Conservation (phyloP, 2,329 filamentous ascomycete genomes). For the Neonectria hederae region DNA sequence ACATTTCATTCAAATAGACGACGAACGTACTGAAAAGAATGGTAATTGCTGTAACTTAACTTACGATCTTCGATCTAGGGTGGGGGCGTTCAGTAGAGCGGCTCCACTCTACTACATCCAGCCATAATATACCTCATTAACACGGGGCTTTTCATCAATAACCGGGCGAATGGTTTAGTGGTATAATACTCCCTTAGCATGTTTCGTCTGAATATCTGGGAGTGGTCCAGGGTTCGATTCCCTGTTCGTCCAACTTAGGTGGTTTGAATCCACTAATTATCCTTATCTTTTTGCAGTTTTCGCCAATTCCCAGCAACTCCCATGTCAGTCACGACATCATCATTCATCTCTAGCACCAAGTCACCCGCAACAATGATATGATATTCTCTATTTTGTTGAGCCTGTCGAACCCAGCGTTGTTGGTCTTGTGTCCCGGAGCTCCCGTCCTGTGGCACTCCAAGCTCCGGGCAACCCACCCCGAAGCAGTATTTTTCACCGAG, state of each 20-base stretch:
- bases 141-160: background rate
- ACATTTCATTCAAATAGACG: background rate
- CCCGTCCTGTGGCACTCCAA: background rate
- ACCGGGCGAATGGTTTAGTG: slow-evolving; percentile 43
- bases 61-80: background rate
- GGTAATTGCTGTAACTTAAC: background rate
- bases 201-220: slow-evolving; percentile 38
- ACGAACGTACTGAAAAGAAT: background rate
- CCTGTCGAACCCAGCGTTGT: too few relatives aligned
- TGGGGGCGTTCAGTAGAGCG: background rate
- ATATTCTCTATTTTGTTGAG: background rate
- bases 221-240: slow-evolving; percentile 45
- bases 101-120: background rate
- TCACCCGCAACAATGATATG: background rate
- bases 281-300: slow-evolving; percentile 12
- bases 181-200: slow-evolving; percentile 44
- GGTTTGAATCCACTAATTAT: slow-evolving; percentile 27
- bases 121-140: background rate
- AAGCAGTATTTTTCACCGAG: background rate
- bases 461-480: background rate
- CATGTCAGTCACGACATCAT: background rate
- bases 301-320: background rate
- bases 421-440: background rate
- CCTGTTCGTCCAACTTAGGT: slow-evolving; percentile 40
- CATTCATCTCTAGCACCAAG: too few relatives aligned